These are phyloP conservation scores for Chrysanthemum seticuspe DNA, from an alignment of 129 eudicot species.

Conservation along the genomic window DNA sequence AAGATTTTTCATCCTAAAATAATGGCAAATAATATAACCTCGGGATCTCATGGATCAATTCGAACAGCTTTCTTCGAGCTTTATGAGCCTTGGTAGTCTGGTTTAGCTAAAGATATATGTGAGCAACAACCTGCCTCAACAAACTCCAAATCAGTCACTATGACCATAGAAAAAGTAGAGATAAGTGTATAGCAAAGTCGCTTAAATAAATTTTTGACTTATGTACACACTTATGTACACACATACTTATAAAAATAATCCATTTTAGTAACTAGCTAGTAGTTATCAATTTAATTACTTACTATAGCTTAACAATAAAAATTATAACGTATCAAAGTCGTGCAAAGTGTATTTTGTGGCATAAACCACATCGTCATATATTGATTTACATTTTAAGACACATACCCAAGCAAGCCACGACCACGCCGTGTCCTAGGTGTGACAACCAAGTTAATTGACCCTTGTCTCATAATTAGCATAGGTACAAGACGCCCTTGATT, in stretches of 20 bases:
- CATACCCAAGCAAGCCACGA: conserved; percentile 91
- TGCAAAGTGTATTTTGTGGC: too few species aligned
- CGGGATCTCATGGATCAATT: conserved; percentile 78
- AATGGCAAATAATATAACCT: neutral
- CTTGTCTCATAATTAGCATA: conserved; percentile 73
- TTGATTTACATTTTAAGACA: neutral
- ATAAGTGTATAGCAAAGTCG: too few species aligned
- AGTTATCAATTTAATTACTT: too few species aligned
- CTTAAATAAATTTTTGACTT: too few species aligned
- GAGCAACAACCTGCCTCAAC: conserved; percentile 74
- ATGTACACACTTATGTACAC: too few species aligned
- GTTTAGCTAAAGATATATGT: conserved; percentile 77
- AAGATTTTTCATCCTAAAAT: neutral
- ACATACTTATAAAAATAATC: too few species aligned
- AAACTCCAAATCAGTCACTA: conserved; percentile 16
- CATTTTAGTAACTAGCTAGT: too few species aligned
- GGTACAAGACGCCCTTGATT: conserved; percentile 61
- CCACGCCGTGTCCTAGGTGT: conserved; percentile 94
- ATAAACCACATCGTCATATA: too few species aligned
- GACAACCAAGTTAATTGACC: conserved; percentile 57
- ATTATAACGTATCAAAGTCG: too few species aligned
- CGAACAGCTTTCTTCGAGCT: conserved; percentile 67
- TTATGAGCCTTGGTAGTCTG: conserved; percentile 84
- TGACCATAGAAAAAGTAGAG: neutral
- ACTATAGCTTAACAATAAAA: too few species aligned